phyloP scores from a whole-genome alignment of 1,284 basidiomycete genomes.

The Rhodotorula sp. region DNA sequence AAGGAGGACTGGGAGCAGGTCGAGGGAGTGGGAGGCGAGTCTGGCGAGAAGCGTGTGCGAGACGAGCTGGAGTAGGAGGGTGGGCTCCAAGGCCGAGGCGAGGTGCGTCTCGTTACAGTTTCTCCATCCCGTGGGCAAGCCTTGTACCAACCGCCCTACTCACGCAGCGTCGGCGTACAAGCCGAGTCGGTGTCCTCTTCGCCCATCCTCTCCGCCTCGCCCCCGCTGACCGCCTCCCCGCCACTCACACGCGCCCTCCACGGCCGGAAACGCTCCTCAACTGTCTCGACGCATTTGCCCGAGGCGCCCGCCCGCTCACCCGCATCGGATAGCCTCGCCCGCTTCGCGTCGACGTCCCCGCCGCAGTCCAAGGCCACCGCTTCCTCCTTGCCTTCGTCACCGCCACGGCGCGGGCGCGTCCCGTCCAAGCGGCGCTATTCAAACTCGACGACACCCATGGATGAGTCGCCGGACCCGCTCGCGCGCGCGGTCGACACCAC shows the following conservation, averaged over 20 bases:
- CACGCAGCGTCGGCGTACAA: constrained; percentile 10
- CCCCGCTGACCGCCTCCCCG: not conserved
- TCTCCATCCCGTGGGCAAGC: too few relatives aligned
- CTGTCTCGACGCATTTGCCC: not conserved
- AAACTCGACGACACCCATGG: not conserved
- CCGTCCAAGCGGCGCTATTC: not conserved
- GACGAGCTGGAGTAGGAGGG: not conserved
- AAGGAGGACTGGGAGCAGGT: not conserved
- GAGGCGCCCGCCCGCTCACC: not conserved
- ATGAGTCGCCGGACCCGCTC: too few relatives aligned
- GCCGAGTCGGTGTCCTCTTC: not conserved
- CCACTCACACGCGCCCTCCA: not conserved
- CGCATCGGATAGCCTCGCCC: not conserved
- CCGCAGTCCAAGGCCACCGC: not conserved
- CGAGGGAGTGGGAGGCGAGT: not conserved
- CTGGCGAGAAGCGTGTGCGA: not conserved
- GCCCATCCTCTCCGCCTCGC: not conserved
- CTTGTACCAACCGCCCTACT: too few relatives aligned
- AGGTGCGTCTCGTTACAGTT: not conserved
- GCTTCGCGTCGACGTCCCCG: too few relatives aligned
- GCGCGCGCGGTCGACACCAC: too few relatives aligned
- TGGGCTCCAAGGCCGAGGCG: not conserved
- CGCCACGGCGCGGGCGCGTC: not conserved
- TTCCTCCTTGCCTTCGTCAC: not conserved
- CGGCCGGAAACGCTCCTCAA: not conserved